Evolutionary conservation across 2,329 filamentous ascomycete species (phyloP).

Genomic region (Pseudocercospora eumusae): DNA sequence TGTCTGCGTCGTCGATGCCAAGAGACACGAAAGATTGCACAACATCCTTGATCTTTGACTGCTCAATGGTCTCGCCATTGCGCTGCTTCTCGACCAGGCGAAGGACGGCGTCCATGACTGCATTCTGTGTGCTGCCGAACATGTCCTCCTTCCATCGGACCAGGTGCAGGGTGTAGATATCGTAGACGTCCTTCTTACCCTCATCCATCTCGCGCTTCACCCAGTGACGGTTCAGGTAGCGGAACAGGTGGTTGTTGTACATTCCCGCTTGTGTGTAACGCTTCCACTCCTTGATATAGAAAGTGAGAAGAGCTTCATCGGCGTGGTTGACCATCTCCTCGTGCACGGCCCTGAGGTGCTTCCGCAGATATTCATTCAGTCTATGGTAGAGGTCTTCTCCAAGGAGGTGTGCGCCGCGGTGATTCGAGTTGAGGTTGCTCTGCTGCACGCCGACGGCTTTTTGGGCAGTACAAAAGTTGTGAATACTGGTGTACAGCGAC

Average conservation of each 20-base stretch:
- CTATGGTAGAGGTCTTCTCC: conserved; percentile 96
- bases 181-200: conserved; percentile 96
- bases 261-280: conserved; percentile 94
- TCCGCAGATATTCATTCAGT: conserved; percentile 78
- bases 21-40: conserved; percentile 94
- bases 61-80: conserved; percentile 96
- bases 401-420: conserved; percentile 84
- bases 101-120: conserved; percentile 93
- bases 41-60: conserved; percentile 93
- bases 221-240: conserved; percentile 97
- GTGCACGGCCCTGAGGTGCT: conserved; percentile 72
- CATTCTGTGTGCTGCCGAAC: conserved; percentile 77
- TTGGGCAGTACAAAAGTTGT: conserved; percentile 99
- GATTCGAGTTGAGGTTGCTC: conserved; percentile 56
- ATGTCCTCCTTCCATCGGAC: conserved; percentile 94
- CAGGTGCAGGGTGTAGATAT: conserved; percentile 94
- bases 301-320: conserved; percentile 85
- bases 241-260: conserved; percentile 96
- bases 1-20: conserved; percentile 89
- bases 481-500: conserved; percentile 94
- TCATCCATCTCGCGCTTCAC: conserved; percentile 99
- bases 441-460: conserved; percentile 69
- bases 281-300: conserved; percentile 96
- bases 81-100: conserved; percentile 96
- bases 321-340: conserved; percentile 73